Base-by-base conservation (phyloP, 352 stramenopile species). In the Globisporangium spiculum region DNA sequence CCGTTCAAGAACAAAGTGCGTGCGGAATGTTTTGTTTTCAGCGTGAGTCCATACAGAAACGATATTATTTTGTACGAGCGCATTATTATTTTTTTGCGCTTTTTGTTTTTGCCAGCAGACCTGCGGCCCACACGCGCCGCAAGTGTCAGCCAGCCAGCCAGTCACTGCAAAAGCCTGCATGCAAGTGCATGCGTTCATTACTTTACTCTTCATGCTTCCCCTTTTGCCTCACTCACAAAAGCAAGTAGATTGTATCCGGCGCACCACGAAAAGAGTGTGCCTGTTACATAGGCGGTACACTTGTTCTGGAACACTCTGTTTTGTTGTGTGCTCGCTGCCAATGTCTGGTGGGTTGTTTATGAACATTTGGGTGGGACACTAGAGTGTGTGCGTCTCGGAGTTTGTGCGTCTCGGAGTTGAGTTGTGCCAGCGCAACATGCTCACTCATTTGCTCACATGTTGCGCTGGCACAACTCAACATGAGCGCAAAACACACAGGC, bases 261-360 rank as follows among this genome's bases (percentile, higher is more conserved):
- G 16, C 44, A 50, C 16, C 16, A 44, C 36, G 22, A 41, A n/a
- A n/a, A 50, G 41, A 50, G 44, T 50, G 44, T 22, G 41, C 41
- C 41, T 48, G 41, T n/a, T 50, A 22, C 44, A 50, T 50, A 50
- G 44, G 44, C 44, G 44, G 44, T 18, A 6, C 63, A 46, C 26
- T 68, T 68, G 63, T 68, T 68, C 63, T 68, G 63, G 63, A 68
- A 68, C 63, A 66, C 60, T 66, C 48, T 48, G 27, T 34, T 66
- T 50, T 50, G 44, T 50, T 50, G 60, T 58, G 27, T 14, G 24
- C 14, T 38, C 46, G 58, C 56, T 34, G 60, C 20, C 1, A 36
- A 36, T 30, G 14, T 41, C 18, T 56, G 20, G 3, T 55, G n/a
- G 48, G 48, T 41, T 50, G 44, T 50, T 50, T 50, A 50, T 50